These are phyloP conservation scores for Fusarium brevicatenulatum DNA, from an alignment of 2,329 filamentous ascomycete genomes.

Conservation along the genomic window DNA sequence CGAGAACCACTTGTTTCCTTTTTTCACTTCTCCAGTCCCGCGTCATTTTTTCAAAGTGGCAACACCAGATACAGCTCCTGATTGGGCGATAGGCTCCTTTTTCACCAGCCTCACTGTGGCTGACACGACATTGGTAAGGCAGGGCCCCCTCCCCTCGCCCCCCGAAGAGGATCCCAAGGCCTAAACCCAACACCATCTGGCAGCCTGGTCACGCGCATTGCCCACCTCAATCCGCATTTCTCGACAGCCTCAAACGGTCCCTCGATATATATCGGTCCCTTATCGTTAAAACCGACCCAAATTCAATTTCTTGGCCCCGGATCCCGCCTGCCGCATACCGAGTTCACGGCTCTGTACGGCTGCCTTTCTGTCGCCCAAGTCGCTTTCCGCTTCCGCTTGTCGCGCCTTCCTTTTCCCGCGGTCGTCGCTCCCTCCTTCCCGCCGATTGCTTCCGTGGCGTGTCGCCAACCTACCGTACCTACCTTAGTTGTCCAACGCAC, in stretches of 20 bases:
- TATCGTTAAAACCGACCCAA: conserved; percentile 27
- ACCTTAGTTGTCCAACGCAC: conserved; percentile 25
- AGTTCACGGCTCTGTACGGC: conserved; percentile 19
- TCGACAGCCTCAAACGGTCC: conserved; percentile 48
- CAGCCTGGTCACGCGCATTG: conserved; percentile 53
- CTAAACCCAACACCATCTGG: conserved; percentile 48
- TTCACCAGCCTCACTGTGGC: conserved; percentile 43
- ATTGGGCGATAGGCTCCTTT: conserved; percentile 27
- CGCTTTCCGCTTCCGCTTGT: conserved; percentile 17
- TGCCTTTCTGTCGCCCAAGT: conserved; percentile 26
- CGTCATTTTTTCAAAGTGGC: conserved; percentile 39
- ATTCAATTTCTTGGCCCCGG: conserved; percentile 26
- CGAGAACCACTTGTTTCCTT: conserved; percentile 19
- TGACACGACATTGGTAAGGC: conserved; percentile 30
- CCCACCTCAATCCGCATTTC: conserved; percentile 48
- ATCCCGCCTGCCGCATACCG: conserved; percentile 25
- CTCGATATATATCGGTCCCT: conserved; percentile 36
- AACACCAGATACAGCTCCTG: not conserved
- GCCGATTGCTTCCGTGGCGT: conserved; percentile 41
- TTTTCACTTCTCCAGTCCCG: conserved; percentile 34
- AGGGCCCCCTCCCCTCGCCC: conserved; percentile 34
- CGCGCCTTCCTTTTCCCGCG: conserved; percentile 36
- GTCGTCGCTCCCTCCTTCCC: conserved; percentile 35
- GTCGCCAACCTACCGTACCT: conserved; percentile 27
- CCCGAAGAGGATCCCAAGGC: conserved; percentile 34